phyloP scores from a whole-genome alignment of 148 eudicot species.

The Drosera capensis region DNA sequence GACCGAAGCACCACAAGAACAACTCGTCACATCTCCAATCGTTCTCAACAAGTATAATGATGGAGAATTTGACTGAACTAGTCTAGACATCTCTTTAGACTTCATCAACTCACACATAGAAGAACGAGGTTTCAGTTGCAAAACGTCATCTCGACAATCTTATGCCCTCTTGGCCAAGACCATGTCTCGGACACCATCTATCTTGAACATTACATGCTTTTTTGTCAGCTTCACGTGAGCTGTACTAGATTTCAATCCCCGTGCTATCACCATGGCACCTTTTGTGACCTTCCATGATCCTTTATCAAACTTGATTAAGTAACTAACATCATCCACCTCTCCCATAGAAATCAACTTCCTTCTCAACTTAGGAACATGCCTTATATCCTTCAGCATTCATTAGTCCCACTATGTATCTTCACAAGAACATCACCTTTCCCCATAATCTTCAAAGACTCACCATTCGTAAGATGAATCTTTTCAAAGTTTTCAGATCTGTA shows the following conservation, averaged over 20 bases:
- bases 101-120: too few relatives aligned
- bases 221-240: too few relatives aligned
- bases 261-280: slow-evolving; percentile 1
- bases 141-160: too few relatives aligned
- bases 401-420: not conserved
- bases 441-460: not conserved
- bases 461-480: not conserved
- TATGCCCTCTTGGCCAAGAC: too few relatives aligned
- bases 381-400: not conserved
- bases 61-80: too few relatives aligned
- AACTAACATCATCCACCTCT: not conserved
- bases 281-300: slow-evolving; percentile 1
- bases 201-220: too few relatives aligned
- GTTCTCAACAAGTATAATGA: too few relatives aligned
- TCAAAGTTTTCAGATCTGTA: not conserved
- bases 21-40: too few relatives aligned
- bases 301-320: not conserved
- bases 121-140: too few relatives aligned
- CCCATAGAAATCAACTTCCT: not conserved
- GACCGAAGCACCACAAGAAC: too few relatives aligned
- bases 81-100: too few relatives aligned
- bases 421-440: not conserved
- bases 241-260: not conserved
- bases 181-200: too few relatives aligned
- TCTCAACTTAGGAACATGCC: not conserved